Percentiles rank a stretch among this genome's conserved stretches.
Evolutionary conservation across 2,329 filamentous ascomycete species (phyloP).

Genomic region (Conoideocrella luteorostrata): DNA sequence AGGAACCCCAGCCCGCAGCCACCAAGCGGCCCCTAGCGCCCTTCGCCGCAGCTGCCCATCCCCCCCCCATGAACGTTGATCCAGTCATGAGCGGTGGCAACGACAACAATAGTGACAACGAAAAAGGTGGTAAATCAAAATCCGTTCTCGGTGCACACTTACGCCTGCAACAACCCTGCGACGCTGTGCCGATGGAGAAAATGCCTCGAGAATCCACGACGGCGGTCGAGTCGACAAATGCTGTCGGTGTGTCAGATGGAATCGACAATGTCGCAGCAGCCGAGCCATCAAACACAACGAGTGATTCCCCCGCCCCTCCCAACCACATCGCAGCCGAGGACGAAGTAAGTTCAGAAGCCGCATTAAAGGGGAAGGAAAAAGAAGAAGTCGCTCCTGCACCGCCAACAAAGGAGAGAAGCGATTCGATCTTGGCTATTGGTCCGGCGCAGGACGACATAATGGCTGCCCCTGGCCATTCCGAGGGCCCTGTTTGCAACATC

Average conservation of each 20-base stretch:
- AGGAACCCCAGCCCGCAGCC: background rate
- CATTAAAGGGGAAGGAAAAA: slow-evolving; percentile 29
- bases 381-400: slow-evolving; percentile 19
- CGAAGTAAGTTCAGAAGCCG: slow-evolving; percentile 14
- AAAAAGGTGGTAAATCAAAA: slow-evolving; percentile 2
- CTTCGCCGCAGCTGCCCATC: slow-evolving; percentile 13
- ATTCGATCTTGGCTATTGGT: slow-evolving; percentile 36
- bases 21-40: background rate
- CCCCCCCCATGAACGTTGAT: slow-evolving; percentile 25
- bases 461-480: slow-evolving; percentile 21
- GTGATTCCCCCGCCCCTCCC: slow-evolving; percentile 11
- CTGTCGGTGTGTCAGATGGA: slow-evolving; percentile 14
- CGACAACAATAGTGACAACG: no score
- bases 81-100: slow-evolving; percentile 26
- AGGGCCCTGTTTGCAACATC: slow-evolving; percentile 56
- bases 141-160: slow-evolving; percentile 19
- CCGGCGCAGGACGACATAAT: slow-evolving; percentile 36
- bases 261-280: slow-evolving; percentile 12
- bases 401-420: slow-evolving; percentile 25
- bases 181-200: slow-evolving; percentile 31
- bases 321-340: slow-evolving; percentile 13
- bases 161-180: slow-evolving; percentile 27
- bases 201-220: slow-evolving; percentile 19
- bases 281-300: slow-evolving; percentile 12
- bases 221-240: slow-evolving; percentile 12